phyloP scores from a whole-genome alignment of 352 stramenopile species.

The Phytophthora palmivora region DNA sequence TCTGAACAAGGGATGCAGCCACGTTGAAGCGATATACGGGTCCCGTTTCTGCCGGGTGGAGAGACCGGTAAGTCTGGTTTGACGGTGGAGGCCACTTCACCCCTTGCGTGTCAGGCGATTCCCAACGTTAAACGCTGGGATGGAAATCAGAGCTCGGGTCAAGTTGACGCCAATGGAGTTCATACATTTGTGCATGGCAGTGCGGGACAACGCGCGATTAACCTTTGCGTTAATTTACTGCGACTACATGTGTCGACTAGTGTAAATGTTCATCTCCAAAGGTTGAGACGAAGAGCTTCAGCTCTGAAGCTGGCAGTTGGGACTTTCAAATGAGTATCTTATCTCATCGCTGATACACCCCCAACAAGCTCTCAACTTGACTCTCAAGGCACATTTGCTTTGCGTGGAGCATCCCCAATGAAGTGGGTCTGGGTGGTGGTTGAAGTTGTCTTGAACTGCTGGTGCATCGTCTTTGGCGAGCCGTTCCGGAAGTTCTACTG shows the following conservation, averaged over 20 bases:
- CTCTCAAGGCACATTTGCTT: not conserved
- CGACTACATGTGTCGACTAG: constrained; percentile 20
- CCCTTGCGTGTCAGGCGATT: constrained; percentile 34
- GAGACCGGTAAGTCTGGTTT: constrained; percentile 22
- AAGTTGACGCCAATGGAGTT: constrained; percentile 11
- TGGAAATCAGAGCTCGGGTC: constrained; percentile 19
- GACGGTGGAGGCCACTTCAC: not conserved
- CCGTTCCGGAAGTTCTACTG: constrained; percentile 13
- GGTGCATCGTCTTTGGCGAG: constrained; percentile 27
- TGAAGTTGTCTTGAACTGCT: constrained; percentile 25
- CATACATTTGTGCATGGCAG: not conserved
- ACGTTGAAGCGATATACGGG: constrained; percentile 35
- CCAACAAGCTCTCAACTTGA: too few relatives aligned
- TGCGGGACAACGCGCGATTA: constrained; percentile 31
- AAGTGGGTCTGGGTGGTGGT: constrained; percentile 18
- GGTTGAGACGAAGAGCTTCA: constrained; percentile 17
- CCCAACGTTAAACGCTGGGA: constrained; percentile 11
- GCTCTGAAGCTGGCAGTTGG: constrained; percentile 11
- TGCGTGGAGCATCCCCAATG: constrained; percentile 1
- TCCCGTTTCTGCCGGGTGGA: constrained; percentile 21
- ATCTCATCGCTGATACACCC: too few relatives aligned
- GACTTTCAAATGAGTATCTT: not conserved
- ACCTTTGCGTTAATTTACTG: constrained; percentile 18
- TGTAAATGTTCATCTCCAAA: constrained; percentile 9
- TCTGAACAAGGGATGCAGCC: constrained; percentile 14